Evolutionary conservation across 140 eudicot genomes (phyloP), one percentile per base, ranked within the genome.

Genomic region (Erigeron philadelphicus): DNA sequence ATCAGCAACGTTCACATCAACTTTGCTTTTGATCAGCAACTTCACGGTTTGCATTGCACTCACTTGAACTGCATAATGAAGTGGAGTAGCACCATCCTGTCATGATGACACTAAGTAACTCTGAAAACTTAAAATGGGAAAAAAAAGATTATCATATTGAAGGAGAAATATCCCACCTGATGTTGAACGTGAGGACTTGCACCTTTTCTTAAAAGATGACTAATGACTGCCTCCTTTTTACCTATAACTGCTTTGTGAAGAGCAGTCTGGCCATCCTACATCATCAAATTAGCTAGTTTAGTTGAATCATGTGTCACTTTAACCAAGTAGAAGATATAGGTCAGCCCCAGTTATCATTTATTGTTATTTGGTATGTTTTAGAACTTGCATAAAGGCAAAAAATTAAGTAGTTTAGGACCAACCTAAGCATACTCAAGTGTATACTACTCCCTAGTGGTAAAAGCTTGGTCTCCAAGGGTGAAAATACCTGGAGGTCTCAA

Each of bases 1-100:
- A 83, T 92, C 98, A 53, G 92, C 77, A 35, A 65, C 58, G 41
- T 92, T 92, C 56, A 92, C 84, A 61, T 92, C 98, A 72, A 76
- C 96, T 16, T 79, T 82, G 80, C 76, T 74, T 79, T 92, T 92
- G 70, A 92, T 82, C 79, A 88, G 71, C 78, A 92, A 67, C 81
- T 92, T 92, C 66, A 88, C 95, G 19, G 95, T 88, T 80, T 92
- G 98, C 84, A 84, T 53, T 31, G 98, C 98, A 62, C 98, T 88
- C 38, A 86, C 98, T 84, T 92, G 98, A 82, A 85, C 92, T 23
- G 98, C 98, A 76, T 92, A 88, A 86, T 92, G 98, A 73, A 88
- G 98, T 12, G 98, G 92, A 54, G 92, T 80, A 45, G 87, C 98
- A 73, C 98, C 98, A 76, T 84, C 92, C 98, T 92, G 42, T 68